Percentiles rank a stretch among this genome's conserved stretches.
phyloP scores from a whole-genome alignment of 1,284 basidiomycete genomes.

The Ceratobasidium sp. region DNA sequence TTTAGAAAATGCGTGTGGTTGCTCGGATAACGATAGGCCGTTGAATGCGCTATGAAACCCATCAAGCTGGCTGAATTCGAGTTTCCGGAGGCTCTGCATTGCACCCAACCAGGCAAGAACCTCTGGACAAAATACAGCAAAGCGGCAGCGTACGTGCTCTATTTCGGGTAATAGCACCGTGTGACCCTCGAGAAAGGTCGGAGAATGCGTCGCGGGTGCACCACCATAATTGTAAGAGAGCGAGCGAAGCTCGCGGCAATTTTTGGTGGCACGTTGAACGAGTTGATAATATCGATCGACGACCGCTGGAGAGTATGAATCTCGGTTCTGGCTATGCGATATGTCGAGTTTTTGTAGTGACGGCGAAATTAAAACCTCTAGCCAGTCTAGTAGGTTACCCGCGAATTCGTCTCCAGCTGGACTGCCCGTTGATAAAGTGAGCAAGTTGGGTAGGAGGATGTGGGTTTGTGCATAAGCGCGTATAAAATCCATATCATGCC shows the following conservation, averaged over 20 bases:
- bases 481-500: background rate
- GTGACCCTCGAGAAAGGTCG: background rate
- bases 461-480: background rate
- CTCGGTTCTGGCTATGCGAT: background rate
- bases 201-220: background rate
- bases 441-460: background rate
- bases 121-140: slow-evolving; percentile 5
- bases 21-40: background rate
- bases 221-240: background rate
- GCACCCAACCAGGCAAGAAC: background rate
- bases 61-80: background rate
- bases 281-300: background rate
- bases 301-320: background rate
- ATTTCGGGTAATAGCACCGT: background rate
- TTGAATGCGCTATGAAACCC: slow-evolving; percentile 4
- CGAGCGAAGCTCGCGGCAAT: background rate
- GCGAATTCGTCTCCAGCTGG: background rate
- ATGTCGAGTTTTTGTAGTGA: slow-evolving; percentile 16
- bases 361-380: background rate
- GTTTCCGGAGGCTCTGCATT: background rate
- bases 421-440: background rate
- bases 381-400: background rate
- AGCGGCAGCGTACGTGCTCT: background rate
- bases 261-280: background rate
- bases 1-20: background rate